Percentiles rank a stretch among this genome's conserved stretches.
Conservation (phyloP, 2,329 filamentous ascomycete species). For the Epichloe elymi region DNA sequence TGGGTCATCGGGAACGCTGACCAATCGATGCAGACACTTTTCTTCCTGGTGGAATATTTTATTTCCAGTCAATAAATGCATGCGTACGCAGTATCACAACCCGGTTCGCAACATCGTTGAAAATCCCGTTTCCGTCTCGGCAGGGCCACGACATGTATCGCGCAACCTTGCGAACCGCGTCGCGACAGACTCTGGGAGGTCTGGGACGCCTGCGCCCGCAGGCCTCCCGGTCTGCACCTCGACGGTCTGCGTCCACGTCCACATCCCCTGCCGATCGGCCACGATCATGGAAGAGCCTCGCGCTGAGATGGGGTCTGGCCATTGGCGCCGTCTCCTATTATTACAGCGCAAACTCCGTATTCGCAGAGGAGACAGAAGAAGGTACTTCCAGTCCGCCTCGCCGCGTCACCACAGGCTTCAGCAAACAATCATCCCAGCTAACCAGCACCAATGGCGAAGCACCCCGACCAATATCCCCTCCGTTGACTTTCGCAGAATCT, state of each 20-base stretch:
- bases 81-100: background rate
- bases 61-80: background rate
- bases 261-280: constrained; percentile 47
- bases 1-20: background rate
- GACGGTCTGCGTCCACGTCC: constrained; percentile 39
- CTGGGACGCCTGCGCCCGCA: constrained; percentile 26
- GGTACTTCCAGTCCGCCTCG: background rate
- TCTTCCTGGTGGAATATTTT: background rate
- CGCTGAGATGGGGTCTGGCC: constrained; percentile 62
- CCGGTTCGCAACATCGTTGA: background rate
- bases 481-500: constrained; percentile 41
- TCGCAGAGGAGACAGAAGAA: constrained; percentile 63
- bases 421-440: background rate
- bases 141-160: constrained; percentile 33
- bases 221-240: constrained; percentile 24
- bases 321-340: constrained; percentile 65
- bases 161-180: constrained; percentile 34
- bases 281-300: constrained; percentile 70
- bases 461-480: constrained; percentile 21
- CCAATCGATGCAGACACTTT: constrained; percentile 2
- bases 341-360: constrained; percentile 81
- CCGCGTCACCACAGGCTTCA: no score
- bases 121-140: background rate
- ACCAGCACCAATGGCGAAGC: background rate
- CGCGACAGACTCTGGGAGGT: constrained; percentile 29